These are phyloP conservation scores for Dryas drummondii DNA, from an alignment of 306 rosid species.

Conservation along the genomic window DNA sequence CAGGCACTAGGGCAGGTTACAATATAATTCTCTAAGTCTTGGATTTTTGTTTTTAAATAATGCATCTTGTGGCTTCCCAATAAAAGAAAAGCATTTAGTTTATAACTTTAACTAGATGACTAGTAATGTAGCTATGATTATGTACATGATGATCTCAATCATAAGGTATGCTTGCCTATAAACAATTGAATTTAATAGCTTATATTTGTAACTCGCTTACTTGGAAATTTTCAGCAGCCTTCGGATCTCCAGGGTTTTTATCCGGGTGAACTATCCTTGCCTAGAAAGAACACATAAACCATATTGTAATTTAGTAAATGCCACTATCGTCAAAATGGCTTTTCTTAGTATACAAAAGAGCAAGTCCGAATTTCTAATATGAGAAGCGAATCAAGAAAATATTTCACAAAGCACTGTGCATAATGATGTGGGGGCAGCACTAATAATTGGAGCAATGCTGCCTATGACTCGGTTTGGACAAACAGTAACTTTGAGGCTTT, in stretches of 20 bases:
- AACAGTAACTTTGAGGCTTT: background rate
- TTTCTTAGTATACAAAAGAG: background rate
- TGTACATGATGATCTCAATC: background rate
- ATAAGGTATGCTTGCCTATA: background rate
- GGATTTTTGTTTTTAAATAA: slow-evolving; percentile 1
- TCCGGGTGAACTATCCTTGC: slow-evolving; percentile 97
- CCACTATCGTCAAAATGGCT: background rate
- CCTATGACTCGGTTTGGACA: background rate
- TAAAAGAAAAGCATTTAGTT: background rate
- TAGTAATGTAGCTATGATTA: background rate
- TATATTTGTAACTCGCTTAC: slow-evolving; percentile 38
- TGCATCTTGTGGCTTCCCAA: background rate
- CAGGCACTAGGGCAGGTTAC: background rate
- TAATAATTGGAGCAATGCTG: background rate
- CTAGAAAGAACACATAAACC: slow-evolving; percentile 36
- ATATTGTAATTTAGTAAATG: background rate
- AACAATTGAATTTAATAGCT: slow-evolving; percentile 1
- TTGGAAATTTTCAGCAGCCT: slow-evolving; percentile 86
- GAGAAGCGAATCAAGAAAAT: background rate
- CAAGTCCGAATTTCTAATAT: background rate
- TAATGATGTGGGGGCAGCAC: background rate
- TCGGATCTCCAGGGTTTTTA: slow-evolving; percentile 91
- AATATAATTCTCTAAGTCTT: background rate
- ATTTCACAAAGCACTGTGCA: background rate
- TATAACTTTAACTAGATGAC: background rate